phyloP scores from a whole-genome alignment of 768 basidiomycete species.

The Termitomyces sp. region DNA sequence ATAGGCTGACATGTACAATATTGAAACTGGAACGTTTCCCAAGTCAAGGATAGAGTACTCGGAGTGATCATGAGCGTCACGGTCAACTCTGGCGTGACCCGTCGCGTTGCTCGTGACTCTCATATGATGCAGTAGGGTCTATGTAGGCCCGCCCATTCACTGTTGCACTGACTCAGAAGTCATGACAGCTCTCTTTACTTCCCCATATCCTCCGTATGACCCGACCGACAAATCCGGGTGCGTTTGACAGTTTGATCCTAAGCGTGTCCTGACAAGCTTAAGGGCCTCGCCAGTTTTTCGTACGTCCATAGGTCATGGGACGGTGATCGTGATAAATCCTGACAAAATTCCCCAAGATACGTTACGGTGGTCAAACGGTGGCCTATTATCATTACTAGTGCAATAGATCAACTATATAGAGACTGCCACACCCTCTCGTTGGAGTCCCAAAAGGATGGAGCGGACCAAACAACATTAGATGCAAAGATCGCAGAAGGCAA shows the following conservation, averaged over 20 bases:
- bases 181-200: conserved; percentile 29
- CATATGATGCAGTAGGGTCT: not conserved
- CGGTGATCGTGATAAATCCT: not conserved
- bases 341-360: conserved; percentile 42
- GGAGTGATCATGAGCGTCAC: too few species aligned
- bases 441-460: conserved; percentile 24
- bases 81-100: too few species aligned
- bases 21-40: not conserved
- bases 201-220: conserved; percentile 70
- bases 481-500: conserved; percentile 71
- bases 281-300: conserved; percentile 53
- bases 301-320: conserved; percentile 26
- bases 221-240: conserved; percentile 67
- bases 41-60: too few species aligned
- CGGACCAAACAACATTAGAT: conserved; percentile 22
- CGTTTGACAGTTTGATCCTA: conserved; percentile 12
- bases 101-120: conserved; percentile 5
- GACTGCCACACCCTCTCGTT: conserved; percentile 60
- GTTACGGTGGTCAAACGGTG: conserved; percentile 78
- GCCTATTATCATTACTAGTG: conserved; percentile 78
- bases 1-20: not conserved
- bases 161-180: too few species aligned
- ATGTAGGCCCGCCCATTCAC: too few species aligned
- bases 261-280: not conserved
- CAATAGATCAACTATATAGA: conserved; percentile 75